These are phyloP conservation scores for Secale cereale DNA, from an alignment of 176 grass and related monocot genomes.

Conservation along the genomic window DNA sequence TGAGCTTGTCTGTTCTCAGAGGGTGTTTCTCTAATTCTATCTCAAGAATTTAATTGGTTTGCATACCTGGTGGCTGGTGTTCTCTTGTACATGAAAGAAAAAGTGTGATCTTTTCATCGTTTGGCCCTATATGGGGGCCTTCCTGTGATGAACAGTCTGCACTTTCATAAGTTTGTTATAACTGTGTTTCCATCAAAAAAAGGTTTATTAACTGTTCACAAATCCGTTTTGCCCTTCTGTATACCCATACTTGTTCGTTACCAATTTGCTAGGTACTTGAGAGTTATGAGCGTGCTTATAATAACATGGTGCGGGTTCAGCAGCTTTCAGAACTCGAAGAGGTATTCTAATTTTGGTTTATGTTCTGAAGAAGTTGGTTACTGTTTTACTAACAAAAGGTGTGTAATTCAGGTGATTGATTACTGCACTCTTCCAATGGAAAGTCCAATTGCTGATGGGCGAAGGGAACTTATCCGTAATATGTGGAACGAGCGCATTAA, in stretches of 20 bases:
- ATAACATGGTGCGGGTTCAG: conserved; percentile 98
- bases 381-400: conserved; percentile 24
- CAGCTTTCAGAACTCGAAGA: conserved; percentile 98
- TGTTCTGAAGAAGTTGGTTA: conserved; percentile 8
- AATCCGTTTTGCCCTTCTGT: conserved; percentile 16
- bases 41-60: neutral
- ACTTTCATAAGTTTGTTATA: conserved; percentile 10
- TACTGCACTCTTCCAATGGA: conserved; percentile 85
- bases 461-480: conserved; percentile 94
- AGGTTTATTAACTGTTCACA: conserved; percentile 11
- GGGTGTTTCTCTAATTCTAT: neutral
- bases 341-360: conserved; percentile 38
- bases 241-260: conserved; percentile 4
- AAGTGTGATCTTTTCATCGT: neutral
- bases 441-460: conserved; percentile 71
- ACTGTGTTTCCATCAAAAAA: neutral
- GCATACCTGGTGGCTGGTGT: neutral
- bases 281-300: conserved; percentile 97
- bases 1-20: neutral
- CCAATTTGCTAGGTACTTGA: conserved; percentile 71
- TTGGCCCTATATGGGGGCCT: neutral
- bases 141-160: neutral
- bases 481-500: conserved; percentile 99
- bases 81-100: conserved; percentile 1
- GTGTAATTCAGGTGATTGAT: conserved; percentile 78